A percentile compares a stretch with the other conserved stretches of the same genome.
Conservation (phyloP, 225 moss, liverwort and hornwort species). For the Anthoceros angustus region DNA sequence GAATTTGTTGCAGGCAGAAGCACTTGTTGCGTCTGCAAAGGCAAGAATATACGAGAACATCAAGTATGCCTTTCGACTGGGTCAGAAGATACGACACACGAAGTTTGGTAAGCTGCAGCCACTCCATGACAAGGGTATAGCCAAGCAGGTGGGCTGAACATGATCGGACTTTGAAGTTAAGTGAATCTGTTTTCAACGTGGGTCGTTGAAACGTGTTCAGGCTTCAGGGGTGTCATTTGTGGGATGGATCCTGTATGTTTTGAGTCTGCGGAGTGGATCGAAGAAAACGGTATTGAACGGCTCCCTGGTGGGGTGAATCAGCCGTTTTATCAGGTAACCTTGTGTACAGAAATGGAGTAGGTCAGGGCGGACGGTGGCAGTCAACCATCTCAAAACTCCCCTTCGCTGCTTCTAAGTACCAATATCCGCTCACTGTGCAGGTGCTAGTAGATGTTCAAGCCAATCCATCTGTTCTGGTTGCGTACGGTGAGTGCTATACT, state of each 20-base stretch:
- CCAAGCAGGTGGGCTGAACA: not conserved
- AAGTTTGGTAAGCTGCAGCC: slow-evolving; percentile 23
- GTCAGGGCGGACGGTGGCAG: not conserved
- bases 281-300: slow-evolving; percentile 36
- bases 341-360: not conserved
- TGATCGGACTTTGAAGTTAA: not conserved
- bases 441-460: slow-evolving; percentile 68
- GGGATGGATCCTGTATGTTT: slow-evolving; percentile 93
- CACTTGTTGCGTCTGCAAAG: slow-evolving; percentile 73
- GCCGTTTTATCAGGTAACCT: slow-evolving; percentile 79
- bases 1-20: slow-evolving; percentile 30
- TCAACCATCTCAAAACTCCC: too few species aligned
- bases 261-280: slow-evolving; percentile 53
- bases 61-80: slow-evolving; percentile 48
- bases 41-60: slow-evolving; percentile 53
- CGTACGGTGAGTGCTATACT: slow-evolving; percentile 31
- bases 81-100: slow-evolving; percentile 74
- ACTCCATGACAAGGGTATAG: not conserved
- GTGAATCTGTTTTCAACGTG: not conserved
- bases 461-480: slow-evolving; percentile 76
- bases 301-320: slow-evolving; percentile 58
- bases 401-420: too few species aligned
- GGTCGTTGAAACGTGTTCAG: slow-evolving; percentile 9
- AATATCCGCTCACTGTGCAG: slow-evolving; percentile 11
- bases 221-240: slow-evolving; percentile 75